Evolutionary conservation across 371 early-diverging fungal genomes (phyloP).

Genomic region (Choanephora cucurbitarum): DNA sequence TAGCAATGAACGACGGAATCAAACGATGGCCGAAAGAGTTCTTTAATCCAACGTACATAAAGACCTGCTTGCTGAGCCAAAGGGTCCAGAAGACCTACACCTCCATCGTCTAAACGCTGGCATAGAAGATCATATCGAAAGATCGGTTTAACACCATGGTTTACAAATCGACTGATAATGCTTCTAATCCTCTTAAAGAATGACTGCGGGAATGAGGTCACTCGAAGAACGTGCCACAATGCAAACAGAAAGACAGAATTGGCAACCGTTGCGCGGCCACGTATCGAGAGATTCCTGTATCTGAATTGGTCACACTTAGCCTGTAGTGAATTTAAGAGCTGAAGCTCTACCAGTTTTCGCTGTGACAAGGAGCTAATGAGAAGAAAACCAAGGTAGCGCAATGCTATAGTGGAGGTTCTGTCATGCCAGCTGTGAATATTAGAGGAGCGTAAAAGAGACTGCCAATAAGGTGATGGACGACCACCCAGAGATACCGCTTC

Average conservation of each 20-base stretch:
- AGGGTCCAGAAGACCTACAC: conserved; percentile 13
- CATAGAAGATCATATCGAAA: not conserved
- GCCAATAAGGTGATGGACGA: not conserved
- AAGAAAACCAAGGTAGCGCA: conserved; percentile 7
- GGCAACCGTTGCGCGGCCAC: conserved; percentile 11
- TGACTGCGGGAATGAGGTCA: not conserved
- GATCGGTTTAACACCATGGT: not conserved
- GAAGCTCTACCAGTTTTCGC: no score
- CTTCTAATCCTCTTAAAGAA: not conserved
- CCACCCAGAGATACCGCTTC: not conserved
- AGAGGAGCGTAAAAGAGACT: not conserved
- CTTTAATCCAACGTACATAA: conserved; percentile 13
- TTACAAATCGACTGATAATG: not conserved
- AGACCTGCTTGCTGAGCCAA: conserved; percentile 6
- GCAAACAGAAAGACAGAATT: conserved; percentile 20
- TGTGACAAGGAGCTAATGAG: not conserved
- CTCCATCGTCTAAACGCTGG: not conserved
- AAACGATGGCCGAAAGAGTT: not conserved
- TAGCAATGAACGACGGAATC: not conserved
- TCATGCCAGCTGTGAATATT: conserved; percentile 9
- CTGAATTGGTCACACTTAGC: not conserved
- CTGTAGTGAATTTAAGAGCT: no score
- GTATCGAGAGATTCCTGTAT: conserved; percentile 11
- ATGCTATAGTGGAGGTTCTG: not conserved
- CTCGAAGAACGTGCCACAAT: conserved; percentile 23